Conservation (phyloP, 768 basidiomycete species). For the Naganishia kalamii region DNA sequence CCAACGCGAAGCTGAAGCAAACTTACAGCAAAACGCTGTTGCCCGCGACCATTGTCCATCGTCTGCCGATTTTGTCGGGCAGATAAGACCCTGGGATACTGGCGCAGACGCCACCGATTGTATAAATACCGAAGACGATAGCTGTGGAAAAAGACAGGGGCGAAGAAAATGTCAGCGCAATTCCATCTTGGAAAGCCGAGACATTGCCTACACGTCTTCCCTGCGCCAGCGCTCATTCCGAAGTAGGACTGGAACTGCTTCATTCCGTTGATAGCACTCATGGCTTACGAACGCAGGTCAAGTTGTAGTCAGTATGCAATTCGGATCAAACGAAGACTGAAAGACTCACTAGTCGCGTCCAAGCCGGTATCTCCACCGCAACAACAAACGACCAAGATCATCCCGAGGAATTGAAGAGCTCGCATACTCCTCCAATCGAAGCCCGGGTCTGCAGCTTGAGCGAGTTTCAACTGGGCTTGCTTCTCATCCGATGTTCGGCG, state of each 20-base stretch:
- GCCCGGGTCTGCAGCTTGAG: conserved; percentile 5
- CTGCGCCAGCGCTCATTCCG: not conserved
- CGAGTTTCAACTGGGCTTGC: not conserved
- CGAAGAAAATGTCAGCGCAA: no score
- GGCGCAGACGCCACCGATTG: conserved; percentile 43
- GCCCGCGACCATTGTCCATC: conserved; percentile 54
- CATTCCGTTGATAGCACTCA: conserved; percentile 5
- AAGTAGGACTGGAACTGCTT: conserved; percentile 1
- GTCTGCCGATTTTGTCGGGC: conserved; percentile 53
- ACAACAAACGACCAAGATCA: conserved; percentile 7
- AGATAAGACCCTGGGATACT: conserved; percentile 48
- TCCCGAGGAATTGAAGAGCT: not conserved
- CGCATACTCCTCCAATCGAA: not conserved
- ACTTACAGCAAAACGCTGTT: conserved; percentile 52
- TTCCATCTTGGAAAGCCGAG: no score
- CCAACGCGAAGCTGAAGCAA: not conserved
- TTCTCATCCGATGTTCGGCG: conserved; percentile 3
- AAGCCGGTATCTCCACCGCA: conserved; percentile 8
- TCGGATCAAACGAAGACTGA: not conserved
- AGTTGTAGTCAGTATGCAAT: not conserved
- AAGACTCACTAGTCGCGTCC: conserved; percentile 8
- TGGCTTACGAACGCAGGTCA: not conserved
- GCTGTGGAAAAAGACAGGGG: no score
- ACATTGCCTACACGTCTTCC: not conserved
- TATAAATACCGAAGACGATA: conserved; percentile 49